phyloP scores from a whole-genome alignment of 441 rosid species.

The Populus hybrid region DNA sequence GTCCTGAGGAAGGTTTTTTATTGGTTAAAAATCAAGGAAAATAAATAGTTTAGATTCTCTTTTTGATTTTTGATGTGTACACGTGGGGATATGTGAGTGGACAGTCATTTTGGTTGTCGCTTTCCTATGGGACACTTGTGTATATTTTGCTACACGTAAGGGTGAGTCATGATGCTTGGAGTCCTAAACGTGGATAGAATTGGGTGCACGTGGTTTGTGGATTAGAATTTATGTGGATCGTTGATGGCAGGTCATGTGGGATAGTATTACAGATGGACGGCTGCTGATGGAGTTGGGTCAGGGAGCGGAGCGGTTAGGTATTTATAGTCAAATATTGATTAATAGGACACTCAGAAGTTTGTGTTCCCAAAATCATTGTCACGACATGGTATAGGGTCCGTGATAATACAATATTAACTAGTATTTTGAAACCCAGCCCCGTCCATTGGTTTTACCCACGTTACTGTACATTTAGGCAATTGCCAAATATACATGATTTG shows the following conservation, averaged over 20 bases:
- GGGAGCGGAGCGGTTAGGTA: neutral
- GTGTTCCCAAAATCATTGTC: too few species aligned
- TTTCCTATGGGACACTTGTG: neutral
- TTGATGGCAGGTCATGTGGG: neutral
- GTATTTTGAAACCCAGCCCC: too few species aligned
- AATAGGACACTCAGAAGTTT: too few species aligned
- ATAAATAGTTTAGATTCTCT: neutral
- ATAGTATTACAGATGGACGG: neutral
- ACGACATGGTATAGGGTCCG: too few species aligned
- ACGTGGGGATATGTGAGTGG: constrained; percentile 21
- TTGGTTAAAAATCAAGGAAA: neutral
- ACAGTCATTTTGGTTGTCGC: neutral
- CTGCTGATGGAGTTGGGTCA: neutral
- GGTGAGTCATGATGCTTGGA: too few species aligned
- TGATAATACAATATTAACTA: too few species aligned
- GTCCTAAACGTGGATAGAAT: neutral
- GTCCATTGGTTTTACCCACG: too few species aligned
- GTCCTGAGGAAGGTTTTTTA: constrained; percentile 17
- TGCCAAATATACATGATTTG: too few species aligned
- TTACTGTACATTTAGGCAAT: too few species aligned
- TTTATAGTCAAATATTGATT: too few species aligned
- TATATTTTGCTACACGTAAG: neutral
- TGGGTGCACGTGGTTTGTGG: neutral
- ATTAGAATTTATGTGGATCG: neutral
- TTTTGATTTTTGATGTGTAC: neutral